These are phyloP conservation scores for Talaromyces marneffei DNA, from an alignment of 2,329 filamentous ascomycete genomes.

Conservation along the genomic window DNA sequence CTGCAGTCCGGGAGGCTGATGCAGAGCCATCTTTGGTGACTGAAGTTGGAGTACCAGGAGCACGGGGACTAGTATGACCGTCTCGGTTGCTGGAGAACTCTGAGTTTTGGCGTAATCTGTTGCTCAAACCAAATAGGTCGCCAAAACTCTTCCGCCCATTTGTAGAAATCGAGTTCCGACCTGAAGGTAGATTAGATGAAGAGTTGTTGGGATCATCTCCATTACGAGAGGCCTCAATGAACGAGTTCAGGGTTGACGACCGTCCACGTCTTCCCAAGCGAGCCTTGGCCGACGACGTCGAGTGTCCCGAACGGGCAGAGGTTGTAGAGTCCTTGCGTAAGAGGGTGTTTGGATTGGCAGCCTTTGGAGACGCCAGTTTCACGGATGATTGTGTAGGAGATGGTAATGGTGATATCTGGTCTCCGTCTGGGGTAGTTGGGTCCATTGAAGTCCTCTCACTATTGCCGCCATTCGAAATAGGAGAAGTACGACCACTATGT, in stretches of 20 bases:
- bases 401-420: conserved; percentile 37
- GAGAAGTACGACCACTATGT: conserved; percentile 15
- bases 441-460: conserved; percentile 18
- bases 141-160: conserved; percentile 87
- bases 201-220: conserved; percentile 57
- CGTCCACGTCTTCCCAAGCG: conserved; percentile 58
- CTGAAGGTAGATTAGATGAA: conserved; percentile 54
- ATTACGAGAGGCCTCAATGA: conserved; percentile 61
- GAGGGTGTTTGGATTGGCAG: conserved; percentile 38
- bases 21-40: conserved; percentile 79
- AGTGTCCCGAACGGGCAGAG: conserved; percentile 60
- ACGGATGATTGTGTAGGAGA: conserved; percentile 50
- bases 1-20: conserved; percentile 63
- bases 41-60: conserved; percentile 62
- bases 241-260: conserved; percentile 84
- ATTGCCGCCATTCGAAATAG: conserved; percentile 5
- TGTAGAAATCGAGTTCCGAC: conserved; percentile 74
- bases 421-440: conserved; percentile 26
- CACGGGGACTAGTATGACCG: conserved; percentile 49
- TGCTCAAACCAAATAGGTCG: conserved; percentile 71
- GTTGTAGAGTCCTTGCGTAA: conserved; percentile 56
- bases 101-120: conserved; percentile 73
- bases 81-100: conserved; percentile 63
- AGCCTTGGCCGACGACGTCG: conserved; percentile 51
- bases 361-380: conserved; percentile 43